phyloP scores from a whole-genome alignment of 2,329 filamentous ascomycete species.

The Nemania sp. region DNA sequence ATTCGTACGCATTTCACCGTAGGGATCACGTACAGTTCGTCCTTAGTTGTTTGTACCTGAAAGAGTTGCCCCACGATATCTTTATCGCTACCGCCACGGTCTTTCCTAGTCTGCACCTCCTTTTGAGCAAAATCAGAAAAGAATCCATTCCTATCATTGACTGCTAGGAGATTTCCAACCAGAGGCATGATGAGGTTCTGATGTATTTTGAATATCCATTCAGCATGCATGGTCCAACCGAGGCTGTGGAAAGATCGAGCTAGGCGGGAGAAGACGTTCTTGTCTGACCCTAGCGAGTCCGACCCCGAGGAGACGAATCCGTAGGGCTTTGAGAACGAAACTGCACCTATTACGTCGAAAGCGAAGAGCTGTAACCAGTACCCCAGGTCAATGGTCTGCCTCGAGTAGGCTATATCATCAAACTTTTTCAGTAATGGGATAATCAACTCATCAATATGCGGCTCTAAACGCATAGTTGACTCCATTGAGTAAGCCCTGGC shows the following conservation, averaged over 20 bases:
- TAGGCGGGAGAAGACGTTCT: conserved; percentile 27
- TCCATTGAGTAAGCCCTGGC: conserved; percentile 40
- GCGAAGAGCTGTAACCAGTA: conserved; percentile 36
- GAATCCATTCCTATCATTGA: conserved; percentile 39
- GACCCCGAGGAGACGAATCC: conserved; percentile 32
- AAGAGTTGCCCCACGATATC: conserved; percentile 38
- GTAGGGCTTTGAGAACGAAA: conserved; percentile 37
- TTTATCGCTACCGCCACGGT: conserved; percentile 23
- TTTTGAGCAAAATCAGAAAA: conserved; percentile 34
- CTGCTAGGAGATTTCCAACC: conserved; percentile 36
- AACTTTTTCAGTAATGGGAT: conserved; percentile 18
- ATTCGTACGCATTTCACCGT: not conserved
- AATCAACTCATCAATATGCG: conserved; percentile 29
- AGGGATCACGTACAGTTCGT: conserved; percentile 24
- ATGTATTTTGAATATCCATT: conserved; percentile 25
- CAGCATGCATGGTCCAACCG: conserved; percentile 30
- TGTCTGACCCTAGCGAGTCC: conserved; percentile 30
- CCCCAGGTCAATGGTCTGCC: conserved; percentile 27
- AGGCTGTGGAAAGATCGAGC: conserved; percentile 7
- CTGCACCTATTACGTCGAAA: conserved; percentile 37
- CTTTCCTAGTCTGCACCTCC: conserved; percentile 30
- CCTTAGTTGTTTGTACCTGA: conserved; percentile 25
- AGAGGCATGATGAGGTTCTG: conserved; percentile 29
- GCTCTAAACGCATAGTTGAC: conserved; percentile 36
- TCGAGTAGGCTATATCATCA: conserved; percentile 15